Evolutionary conservation across 768 basidiomycete genomes (phyloP), one percentile per base, ranked within the genome.

Genomic region (Trametes cubensis): DNA sequence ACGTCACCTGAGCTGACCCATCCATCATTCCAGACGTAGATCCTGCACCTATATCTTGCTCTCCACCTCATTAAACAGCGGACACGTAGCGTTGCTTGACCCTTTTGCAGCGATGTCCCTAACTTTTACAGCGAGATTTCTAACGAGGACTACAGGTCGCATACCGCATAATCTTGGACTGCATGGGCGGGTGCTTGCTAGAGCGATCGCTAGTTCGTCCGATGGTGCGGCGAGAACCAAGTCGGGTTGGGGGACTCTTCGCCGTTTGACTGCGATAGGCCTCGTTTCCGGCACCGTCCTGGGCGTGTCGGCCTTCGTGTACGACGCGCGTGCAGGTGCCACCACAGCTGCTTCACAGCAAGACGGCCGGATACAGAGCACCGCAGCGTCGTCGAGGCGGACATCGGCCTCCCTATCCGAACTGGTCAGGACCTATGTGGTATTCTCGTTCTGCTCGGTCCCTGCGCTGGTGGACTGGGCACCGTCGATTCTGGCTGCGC

Each of bases 391-490:
- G 8, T 52, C 45, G n/a, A 46, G 52, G 46, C 58, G 66, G 48
- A 65, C 60, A 17, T 21, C 23, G 2, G 48, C 63, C n/a, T 54
- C 66, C 23, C 67, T 76, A 14, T 66, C 70, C 6, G 51, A 69
- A 28, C 81, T 91, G 17, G 58, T 92, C 46, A 83, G 94, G 25
- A 77, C 92, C 0, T 96, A 95, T 69, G 72, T 88, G 30, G 94
- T 96, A 38, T 96, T 90, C 76, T 80, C 89, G 7, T 80, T 92
- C 74, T 90, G 88, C 70, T 92, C 92, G 7, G 77, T 90, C 23
- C 90, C 94, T 2, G 67, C 77, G 0, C 75, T 97, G 11, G 89
- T 96, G 26, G 90, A 95, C 67, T 75, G 83, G 59, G 84, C 92
- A 0, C 92, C 93, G 0, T 71, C 74, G 52, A 74, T 95, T n/a